A percentile compares a stretch with the other conserved stretches of the same genome.
These are phyloP conservation scores for Pulveroboletus sp. DNA, from an alignment of 768 basidiomycete species.

Conservation along the genomic window DNA sequence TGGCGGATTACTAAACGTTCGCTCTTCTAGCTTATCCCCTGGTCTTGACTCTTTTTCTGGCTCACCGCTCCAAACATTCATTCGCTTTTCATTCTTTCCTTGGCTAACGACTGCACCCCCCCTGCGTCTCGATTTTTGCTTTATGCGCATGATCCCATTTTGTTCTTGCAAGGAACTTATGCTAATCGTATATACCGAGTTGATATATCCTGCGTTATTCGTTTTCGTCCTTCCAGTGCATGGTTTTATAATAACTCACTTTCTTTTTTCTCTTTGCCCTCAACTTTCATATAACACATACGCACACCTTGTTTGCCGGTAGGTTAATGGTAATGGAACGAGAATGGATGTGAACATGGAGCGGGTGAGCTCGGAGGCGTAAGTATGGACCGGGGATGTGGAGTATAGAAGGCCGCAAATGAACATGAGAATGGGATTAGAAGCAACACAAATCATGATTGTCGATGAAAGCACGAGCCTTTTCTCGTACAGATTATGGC, in stretches of 20 bases:
- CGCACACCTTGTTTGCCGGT: background rate
- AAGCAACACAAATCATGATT: too few species aligned
- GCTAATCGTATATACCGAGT: slow-evolving; percentile 9
- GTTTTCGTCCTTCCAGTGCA: background rate
- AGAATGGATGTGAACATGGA: background rate
- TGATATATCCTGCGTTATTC: slow-evolving; percentile 1
- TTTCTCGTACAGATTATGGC: too few species aligned
- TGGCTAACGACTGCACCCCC: background rate
- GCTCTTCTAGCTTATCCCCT: slow-evolving; percentile 6
- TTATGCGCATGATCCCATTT: background rate
- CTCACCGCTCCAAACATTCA: background rate
- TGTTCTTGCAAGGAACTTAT: slow-evolving; percentile 16
- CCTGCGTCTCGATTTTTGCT: background rate
- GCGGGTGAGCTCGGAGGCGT: background rate
- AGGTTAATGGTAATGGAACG: slow-evolving; percentile 6
- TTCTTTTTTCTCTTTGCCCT: background rate
- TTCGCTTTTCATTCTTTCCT: slow-evolving; percentile 2
- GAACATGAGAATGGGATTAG: too few species aligned
- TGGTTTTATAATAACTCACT: background rate
- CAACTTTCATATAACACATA: background rate
- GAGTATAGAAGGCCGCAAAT: too few species aligned
- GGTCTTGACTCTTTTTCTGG: background rate
- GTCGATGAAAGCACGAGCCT: too few species aligned
- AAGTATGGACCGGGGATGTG: too few species aligned
- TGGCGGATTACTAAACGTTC: slow-evolving; percentile 9